A percentile compares a stretch with the other conserved stretches of the same genome.
Conservation (phyloP, 768 basidiomycete species). For the Lactarius vividus region DNA sequence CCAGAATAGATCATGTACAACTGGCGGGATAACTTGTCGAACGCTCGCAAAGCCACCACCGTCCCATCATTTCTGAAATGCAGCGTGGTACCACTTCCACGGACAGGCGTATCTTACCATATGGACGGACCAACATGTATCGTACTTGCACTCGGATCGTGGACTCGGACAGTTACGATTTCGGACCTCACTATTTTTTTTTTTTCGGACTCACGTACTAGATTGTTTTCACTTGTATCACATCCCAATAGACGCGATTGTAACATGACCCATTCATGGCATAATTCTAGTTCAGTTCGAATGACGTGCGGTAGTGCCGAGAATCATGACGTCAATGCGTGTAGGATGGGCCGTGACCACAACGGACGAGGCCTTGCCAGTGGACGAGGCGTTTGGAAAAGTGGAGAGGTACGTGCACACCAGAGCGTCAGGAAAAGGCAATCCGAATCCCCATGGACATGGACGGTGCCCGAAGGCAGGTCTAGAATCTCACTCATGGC, state of each 20-base stretch:
- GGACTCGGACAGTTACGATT: conserved; percentile 12
- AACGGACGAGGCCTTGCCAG: background rate
- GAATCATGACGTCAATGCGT: conserved; percentile 19
- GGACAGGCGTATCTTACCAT: conserved; percentile 9
- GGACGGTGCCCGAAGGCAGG: background rate
- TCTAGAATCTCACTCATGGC: conserved; percentile 13
- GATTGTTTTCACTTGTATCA: conserved; percentile 17
- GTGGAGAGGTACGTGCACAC: background rate
- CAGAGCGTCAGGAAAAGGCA: background rate
- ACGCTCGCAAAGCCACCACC: background rate
- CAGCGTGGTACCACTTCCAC: conserved; percentile 1
- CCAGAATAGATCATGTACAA: conserved; percentile 22
- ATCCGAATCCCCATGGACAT: conserved; percentile 10
- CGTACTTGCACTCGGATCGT: conserved; percentile 2
- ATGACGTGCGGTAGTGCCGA: conserved; percentile 18
- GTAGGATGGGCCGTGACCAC: background rate
- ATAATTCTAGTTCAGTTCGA: conserved; percentile 17
- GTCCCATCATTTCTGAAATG: background rate
- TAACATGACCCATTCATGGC: background rate
- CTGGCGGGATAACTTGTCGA: conserved; percentile 6
- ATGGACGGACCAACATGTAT: conserved; percentile 15
- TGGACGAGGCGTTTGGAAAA: background rate
- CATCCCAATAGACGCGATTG: conserved; percentile 5
- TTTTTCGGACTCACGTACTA: conserved; percentile 10
- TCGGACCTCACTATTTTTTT: background rate